Conservation (phyloP, 176 grass and related monocot species). For the Oryza nivara region DNA sequence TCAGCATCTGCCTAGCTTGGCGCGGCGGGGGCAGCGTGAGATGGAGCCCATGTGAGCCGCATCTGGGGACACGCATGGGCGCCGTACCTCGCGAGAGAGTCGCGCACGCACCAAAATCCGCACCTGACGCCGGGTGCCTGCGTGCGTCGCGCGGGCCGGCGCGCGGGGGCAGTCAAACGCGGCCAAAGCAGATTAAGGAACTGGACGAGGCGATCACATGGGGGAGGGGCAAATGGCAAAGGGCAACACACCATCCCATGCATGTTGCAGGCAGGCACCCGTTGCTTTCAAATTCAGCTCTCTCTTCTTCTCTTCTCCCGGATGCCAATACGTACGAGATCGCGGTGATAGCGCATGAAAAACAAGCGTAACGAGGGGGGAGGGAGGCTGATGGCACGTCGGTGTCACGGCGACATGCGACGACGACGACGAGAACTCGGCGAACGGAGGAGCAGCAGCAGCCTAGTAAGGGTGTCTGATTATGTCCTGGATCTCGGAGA, state of each 20-base stretch:
- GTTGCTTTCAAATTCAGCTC: background rate
- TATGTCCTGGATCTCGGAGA: slow-evolving; percentile 34
- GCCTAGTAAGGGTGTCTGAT: slow-evolving; percentile 1
- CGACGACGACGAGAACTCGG: background rate
- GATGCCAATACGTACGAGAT: background rate
- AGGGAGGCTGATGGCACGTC: slow-evolving; percentile 3
- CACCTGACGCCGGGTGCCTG: slow-evolving; percentile 28
- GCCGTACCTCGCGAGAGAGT: too few relatives aligned
- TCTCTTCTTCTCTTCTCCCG: background rate
- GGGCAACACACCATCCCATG: too few relatives aligned
- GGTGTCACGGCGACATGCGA: background rate
- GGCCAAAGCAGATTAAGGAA: background rate
- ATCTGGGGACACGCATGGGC: background rate
- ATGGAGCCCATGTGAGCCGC: slow-evolving; percentile 36
- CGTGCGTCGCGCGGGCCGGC: too few relatives aligned
- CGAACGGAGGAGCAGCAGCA: background rate
- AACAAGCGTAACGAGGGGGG: background rate
- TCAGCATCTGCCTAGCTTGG: background rate
- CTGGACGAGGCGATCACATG: background rate
- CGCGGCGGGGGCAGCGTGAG: background rate
- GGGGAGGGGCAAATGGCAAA: too few relatives aligned
- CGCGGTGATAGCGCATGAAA: background rate
- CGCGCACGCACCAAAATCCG: slow-evolving; percentile 22
- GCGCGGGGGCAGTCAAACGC: background rate
- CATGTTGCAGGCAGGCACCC: background rate